Evolutionary conservation across 2,329 filamentous ascomycete species (phyloP).

Genomic region (Huntiella omanensis): DNA sequence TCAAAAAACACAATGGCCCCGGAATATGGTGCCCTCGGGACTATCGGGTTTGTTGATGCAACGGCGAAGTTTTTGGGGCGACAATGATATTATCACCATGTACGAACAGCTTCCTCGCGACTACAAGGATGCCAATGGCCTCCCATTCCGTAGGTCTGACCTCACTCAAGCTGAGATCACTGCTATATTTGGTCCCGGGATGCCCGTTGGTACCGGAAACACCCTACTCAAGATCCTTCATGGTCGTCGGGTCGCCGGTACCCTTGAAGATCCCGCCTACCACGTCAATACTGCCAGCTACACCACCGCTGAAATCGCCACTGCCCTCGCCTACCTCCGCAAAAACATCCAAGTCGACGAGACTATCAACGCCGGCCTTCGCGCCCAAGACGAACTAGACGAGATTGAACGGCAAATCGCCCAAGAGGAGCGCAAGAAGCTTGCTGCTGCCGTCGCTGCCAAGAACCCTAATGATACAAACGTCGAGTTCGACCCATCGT

Average conservation of each 20-base stretch:
- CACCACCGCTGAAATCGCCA: slow-evolving; percentile 22
- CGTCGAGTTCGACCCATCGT: slow-evolving; percentile 13
- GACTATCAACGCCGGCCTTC: slow-evolving; percentile 37
- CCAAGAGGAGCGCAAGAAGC: slow-evolving; percentile 12
- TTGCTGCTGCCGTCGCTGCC: slow-evolving; percentile 6
- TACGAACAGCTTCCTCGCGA: slow-evolving; percentile 38
- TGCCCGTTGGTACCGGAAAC: slow-evolving; percentile 29
- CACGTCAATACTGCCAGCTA: slow-evolving; percentile 28
- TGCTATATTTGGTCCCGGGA: slow-evolving; percentile 29
- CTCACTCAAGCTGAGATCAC: slow-evolving; percentile 28
- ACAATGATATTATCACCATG: slow-evolving; percentile 24
- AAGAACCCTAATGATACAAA: slow-evolving; percentile 12
- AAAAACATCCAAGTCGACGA: slow-evolving; percentile 37
- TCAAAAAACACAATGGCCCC: slow-evolving; percentile 9
- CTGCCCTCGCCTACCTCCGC: slow-evolving; percentile 36
- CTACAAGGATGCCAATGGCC: slow-evolving; percentile 36
- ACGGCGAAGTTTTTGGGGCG: slow-evolving; percentile 6
- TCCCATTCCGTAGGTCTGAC: slow-evolving; percentile 32
- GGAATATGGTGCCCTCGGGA: not conserved
- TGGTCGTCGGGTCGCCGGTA: slow-evolving; percentile 44
- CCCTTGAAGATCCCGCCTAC: slow-evolving; percentile 38
- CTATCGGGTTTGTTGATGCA: not conserved
- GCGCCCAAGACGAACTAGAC: slow-evolving; percentile 43
- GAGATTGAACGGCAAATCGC: slow-evolving; percentile 25
- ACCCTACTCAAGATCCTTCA: slow-evolving; percentile 38